Base-by-base conservation (phyloP, 164 flowering plant genomes). In the Santalum album region DNA sequence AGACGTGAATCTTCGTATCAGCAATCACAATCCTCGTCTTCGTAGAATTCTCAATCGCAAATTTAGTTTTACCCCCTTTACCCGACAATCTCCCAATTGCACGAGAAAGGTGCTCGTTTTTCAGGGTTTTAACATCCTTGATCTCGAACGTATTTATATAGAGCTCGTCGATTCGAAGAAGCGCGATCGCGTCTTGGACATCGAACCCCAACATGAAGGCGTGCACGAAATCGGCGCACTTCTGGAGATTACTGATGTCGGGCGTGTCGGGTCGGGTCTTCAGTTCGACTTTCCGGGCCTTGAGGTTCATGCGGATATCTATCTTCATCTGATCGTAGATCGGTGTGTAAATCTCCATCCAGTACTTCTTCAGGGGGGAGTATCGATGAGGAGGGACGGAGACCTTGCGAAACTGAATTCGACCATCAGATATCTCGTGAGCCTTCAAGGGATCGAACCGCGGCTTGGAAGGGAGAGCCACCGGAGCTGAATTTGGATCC, bases 1-100 rank as follows among this genome's bases (percentile, higher is more conserved):
- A 25, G 22, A 78, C 64, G 54, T 80, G 86, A 66, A 80, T 75
- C 69, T 73, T 80, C 6, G 75, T 61, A 53, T 73, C 81, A 0
- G 82, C 86, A 68, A 78, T 74, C 53, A 80, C 86, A 49, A 80
- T 74, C 64, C 86, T 60, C 0, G 86, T 80, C 60, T 63, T 75
- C 0, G 86, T 75, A 2, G 81, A 63, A 53, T 78, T 80, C 61
- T 80, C 86, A 46, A 80, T 80, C 0, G 80, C 76, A 58, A 73
- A 75, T 64, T 78, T 80, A 4, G 79, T 75, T 45, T 72, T 75
- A 9, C 86, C 86, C 21, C 80, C 82, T 64, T 78, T 78, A 9
- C 83, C 86, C 29, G 79, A 73, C 53, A 80, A 22, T 52, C 82
- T 71, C 17, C 83, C 81, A 4, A 80, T 78, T 6, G 85, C 82